Evolutionary conservation across 2,329 filamentous ascomycete genomes (phyloP).

Genomic region (Ophiocordyceps unilateralis): DNA sequence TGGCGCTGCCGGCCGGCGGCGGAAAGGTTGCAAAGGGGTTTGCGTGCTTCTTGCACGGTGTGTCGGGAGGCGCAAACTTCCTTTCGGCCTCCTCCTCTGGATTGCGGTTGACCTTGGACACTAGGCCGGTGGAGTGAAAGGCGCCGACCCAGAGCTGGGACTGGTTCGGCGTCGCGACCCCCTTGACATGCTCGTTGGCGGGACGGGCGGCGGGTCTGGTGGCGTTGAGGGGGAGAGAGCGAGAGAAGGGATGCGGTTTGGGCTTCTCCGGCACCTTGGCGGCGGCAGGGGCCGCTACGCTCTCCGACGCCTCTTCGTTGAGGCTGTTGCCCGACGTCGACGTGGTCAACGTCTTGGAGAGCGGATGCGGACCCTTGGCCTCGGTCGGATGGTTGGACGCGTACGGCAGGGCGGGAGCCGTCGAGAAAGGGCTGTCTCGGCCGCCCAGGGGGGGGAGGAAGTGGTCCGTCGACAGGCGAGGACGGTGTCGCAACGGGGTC

Average conservation of each 20-base stretch:
- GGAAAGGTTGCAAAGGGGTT: conserved; percentile 53
- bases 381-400: conserved; percentile 35
- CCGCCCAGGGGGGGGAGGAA: conserved; percentile 45
- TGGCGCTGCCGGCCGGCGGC: conserved; percentile 37
- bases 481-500: conserved; percentile 43
- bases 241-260: conserved; percentile 18
- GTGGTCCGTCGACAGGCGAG: conserved; percentile 65
- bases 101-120: conserved; percentile 86
- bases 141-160: conserved; percentile 54
- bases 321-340: conserved; percentile 72
- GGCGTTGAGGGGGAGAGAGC: conserved; percentile 20
- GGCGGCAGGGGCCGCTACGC: conserved; percentile 8
- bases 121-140: conserved; percentile 85
- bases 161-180: conserved; percentile 27
- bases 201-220: conserved; percentile 16
- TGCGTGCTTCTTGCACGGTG: conserved; percentile 78
- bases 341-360: conserved; percentile 73
- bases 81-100: conserved; percentile 47
- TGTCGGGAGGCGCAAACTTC: conserved; percentile 70
- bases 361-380: conserved; percentile 42
- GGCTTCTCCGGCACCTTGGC: conserved; percentile 10
- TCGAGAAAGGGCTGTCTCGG: conserved; percentile 48
- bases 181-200: conserved; percentile 12
- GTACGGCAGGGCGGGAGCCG: conserved; percentile 31
- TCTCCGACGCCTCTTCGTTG: conserved; percentile 42